These are phyloP conservation scores for Corymbia calophylla DNA, from an alignment of 441 rosid species.

Conservation along the genomic window DNA sequence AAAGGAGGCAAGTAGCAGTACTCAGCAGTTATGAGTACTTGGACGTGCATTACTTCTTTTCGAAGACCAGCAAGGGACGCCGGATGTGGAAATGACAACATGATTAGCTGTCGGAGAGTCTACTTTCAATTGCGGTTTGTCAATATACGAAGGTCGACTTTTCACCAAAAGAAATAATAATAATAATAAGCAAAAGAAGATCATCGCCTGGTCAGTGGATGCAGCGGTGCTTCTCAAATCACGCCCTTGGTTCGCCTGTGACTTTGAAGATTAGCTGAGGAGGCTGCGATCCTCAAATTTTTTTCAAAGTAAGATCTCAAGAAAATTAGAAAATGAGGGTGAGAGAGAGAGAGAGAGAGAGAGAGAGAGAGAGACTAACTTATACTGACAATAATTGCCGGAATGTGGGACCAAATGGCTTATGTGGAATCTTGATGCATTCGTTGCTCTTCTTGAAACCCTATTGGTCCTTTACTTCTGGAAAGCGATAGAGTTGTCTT, in stretches of 20 bases:
- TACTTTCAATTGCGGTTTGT: background rate
- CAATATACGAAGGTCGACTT: background rate
- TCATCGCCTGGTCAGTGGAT: background rate
- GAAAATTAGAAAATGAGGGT: background rate
- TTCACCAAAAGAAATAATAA: background rate
- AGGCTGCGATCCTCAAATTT: background rate
- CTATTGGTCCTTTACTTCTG: background rate
- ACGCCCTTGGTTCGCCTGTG: background rate
- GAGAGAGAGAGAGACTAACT: background rate
- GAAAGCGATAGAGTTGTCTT: background rate
- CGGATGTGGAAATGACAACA: background rate
- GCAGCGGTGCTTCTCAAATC: background rate
- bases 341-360: no score
- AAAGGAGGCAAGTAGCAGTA: background rate
- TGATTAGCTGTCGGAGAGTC: background rate
- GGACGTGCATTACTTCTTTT: background rate
- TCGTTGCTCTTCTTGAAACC: background rate
- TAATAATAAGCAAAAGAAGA: background rate
- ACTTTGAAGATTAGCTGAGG: background rate
- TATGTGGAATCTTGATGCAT: background rate
- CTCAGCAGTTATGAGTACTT: background rate
- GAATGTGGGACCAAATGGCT: background rate
- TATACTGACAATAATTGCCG: background rate
- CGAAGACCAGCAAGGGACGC: background rate
- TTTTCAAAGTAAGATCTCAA: background rate